Evolutionary conservation across 2,329 filamentous ascomycete genomes (phyloP).

Genomic region (Hymenotorrendiella dingleyae): DNA sequence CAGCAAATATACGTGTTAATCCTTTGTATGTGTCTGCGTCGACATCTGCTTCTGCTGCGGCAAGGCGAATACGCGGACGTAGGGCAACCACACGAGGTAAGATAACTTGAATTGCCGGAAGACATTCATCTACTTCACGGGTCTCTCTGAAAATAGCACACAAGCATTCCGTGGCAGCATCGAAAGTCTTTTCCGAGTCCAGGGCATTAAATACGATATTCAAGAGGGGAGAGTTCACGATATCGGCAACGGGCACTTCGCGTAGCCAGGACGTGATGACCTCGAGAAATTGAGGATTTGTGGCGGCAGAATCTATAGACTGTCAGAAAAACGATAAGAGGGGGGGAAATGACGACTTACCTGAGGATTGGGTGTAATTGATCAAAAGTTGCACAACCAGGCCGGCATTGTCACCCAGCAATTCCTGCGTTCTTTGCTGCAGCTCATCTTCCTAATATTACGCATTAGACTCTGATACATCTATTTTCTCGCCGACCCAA

Average conservation of each 20-base stretch:
- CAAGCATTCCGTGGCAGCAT: slow-evolving; percentile 85
- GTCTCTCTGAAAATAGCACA: slow-evolving; percentile 91
- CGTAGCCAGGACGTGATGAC: slow-evolving; percentile 96
- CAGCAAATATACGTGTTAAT: slow-evolving; percentile 82
- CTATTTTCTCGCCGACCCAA: slow-evolving; percentile 31
- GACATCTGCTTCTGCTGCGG: slow-evolving; percentile 73
- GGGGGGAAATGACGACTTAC: slow-evolving; percentile 45
- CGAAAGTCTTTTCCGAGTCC: slow-evolving; percentile 69
- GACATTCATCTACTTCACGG: slow-evolving; percentile 84
- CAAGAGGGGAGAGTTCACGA: slow-evolving; percentile 81
- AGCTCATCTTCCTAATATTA: slow-evolving; percentile 87
- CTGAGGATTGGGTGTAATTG: slow-evolving; percentile 85
- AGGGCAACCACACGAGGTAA: slow-evolving; percentile 76
- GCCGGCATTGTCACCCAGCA: slow-evolving; percentile 83
- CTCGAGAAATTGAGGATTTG: slow-evolving; percentile 85
- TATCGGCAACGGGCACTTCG: slow-evolving; percentile 77
- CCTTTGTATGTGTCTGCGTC: slow-evolving; percentile 84
- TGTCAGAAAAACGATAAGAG: slow-evolving; percentile 19
- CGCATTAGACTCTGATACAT: slow-evolving; percentile 41
- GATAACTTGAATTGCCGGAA: slow-evolving; percentile 73
- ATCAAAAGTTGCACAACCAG: slow-evolving; percentile 83
- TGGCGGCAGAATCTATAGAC: slow-evolving; percentile 61
- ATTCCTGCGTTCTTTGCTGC: slow-evolving; percentile 73
- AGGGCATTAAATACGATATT: slow-evolving; percentile 75
- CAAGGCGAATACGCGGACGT: slow-evolving; percentile 67